A percentile compares a stretch with the other conserved stretches of the same genome.
These are phyloP conservation scores for Sarocladium oryzae DNA, from an alignment of 2,329 filamentous ascomycete genomes.

Conservation along the genomic window DNA sequence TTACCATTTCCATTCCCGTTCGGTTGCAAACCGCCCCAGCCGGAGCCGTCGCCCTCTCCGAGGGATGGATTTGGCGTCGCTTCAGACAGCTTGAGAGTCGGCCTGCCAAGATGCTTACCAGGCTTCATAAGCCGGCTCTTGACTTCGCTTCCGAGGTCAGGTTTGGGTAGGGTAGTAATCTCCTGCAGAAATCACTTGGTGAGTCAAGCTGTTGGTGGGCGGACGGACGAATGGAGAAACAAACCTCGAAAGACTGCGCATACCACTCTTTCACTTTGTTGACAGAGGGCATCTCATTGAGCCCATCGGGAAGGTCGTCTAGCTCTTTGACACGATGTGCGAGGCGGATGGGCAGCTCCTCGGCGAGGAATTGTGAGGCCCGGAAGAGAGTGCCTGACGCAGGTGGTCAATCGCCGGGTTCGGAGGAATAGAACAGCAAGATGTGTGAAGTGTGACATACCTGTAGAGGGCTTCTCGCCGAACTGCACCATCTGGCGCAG, in stretches of 20 bases:
- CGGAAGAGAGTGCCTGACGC: conserved; percentile 84
- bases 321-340: conserved; percentile 96
- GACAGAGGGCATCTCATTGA: conserved; percentile 97
- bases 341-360: conserved; percentile 93
- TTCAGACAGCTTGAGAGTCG: conserved; percentile 66
- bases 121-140: conserved; percentile 72
- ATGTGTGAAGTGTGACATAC: conserved; percentile 37
- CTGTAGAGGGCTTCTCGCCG: conserved; percentile 85
- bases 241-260: conserved; percentile 95
- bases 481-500: conserved; percentile 99
- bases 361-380: conserved; percentile 95
- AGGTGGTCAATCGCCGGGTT: conserved; percentile 10
- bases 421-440: too few species aligned
- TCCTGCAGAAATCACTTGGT: conserved; percentile 51
- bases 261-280: conserved; percentile 96
- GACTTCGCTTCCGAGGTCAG: conserved; percentile 67
- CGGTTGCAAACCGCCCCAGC: conserved; percentile 40
- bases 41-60: conserved; percentile 62
- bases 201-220: not conserved
- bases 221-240: conserved; percentile 7
- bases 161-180: conserved; percentile 80
- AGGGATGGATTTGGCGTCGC: conserved; percentile 88
- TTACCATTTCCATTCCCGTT: conserved; percentile 21
- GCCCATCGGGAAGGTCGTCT: conserved; percentile 82
- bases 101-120: conserved; percentile 46